These are phyloP conservation scores for Chytriomyces sp. DNA, from an alignment of 192 early-diverging fungal genomes.

Conservation along the genomic window DNA sequence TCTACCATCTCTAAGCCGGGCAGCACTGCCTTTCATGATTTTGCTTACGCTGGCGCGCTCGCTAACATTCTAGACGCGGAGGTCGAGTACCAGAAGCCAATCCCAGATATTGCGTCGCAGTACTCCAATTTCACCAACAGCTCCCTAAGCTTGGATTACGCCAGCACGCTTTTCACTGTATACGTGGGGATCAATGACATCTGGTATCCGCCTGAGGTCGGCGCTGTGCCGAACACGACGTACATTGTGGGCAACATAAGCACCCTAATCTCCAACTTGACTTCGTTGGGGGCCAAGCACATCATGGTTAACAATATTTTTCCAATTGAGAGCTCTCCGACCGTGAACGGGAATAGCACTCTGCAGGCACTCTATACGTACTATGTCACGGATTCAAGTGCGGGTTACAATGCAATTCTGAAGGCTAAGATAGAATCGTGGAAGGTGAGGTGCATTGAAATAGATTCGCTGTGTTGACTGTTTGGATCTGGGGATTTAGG, in stretches of 20 bases:
- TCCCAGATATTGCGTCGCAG: background rate
- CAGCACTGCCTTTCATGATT: constrained; percentile 7
- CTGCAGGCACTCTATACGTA: too few relatives aligned
- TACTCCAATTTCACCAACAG: background rate
- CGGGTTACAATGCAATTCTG: too few relatives aligned
- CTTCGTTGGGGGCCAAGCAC: background rate
- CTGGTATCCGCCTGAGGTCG: background rate
- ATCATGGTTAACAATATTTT: background rate
- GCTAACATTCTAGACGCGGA: background rate
- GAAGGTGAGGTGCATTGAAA: too few relatives aligned
- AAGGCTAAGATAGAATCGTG: too few relatives aligned
- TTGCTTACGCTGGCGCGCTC: background rate
- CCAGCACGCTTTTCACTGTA: constrained; percentile 15
- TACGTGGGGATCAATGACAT: constrained; percentile 7
- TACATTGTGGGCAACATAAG: background rate
- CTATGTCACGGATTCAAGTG: too few relatives aligned
- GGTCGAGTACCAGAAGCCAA: background rate
- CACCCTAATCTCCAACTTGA: background rate
- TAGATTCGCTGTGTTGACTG: too few relatives aligned
- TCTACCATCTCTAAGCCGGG: background rate
- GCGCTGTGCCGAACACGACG: background rate
- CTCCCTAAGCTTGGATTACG: background rate
- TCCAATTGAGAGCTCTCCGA: too few relatives aligned
- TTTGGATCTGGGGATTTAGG: too few relatives aligned
- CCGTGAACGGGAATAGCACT: too few relatives aligned